A percentile compares a stretch with the other conserved stretches of the same genome.
Conservation (phyloP, 108 stramenopile genomes). For the Cylindrotheca fusiformis region DNA sequence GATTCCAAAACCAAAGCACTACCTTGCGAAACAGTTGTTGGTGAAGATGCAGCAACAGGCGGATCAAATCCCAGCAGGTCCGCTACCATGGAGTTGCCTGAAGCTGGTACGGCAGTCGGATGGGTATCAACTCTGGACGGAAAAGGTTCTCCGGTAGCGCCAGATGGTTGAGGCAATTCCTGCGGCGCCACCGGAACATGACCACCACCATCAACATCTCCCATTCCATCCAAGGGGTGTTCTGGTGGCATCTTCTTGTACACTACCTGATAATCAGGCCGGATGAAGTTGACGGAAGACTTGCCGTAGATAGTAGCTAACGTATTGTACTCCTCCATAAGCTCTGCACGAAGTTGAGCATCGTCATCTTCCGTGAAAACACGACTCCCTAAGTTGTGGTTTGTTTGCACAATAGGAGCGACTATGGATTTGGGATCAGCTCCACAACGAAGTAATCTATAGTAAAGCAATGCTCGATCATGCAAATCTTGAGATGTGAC, state of each 20-base stretch:
- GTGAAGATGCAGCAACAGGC: slow-evolving; percentile 34
- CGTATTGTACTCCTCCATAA: slow-evolving; percentile 95
- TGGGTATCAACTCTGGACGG: slow-evolving; percentile 7
- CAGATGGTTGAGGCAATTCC: slow-evolving; percentile 16
- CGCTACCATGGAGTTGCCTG: slow-evolving; percentile 16
- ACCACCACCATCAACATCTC: neutral
- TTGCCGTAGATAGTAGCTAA: slow-evolving; percentile 93
- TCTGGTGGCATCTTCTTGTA: slow-evolving; percentile 74
- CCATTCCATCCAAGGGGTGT: slow-evolving; percentile 55
- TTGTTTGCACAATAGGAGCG: slow-evolving; percentile 58
- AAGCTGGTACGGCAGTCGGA: slow-evolving; percentile 5
- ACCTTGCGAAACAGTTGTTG: slow-evolving; percentile 28
- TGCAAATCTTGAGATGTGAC: slow-evolving; percentile 92
- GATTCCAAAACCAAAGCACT: slow-evolving; percentile 51
- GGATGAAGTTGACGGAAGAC: slow-evolving; percentile 87
- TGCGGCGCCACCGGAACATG: slow-evolving; percentile 34
- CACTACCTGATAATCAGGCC: slow-evolving; percentile 73
- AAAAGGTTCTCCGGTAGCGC: slow-evolving; percentile 7
- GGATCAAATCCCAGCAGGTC: slow-evolving; percentile 73
- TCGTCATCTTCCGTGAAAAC: slow-evolving; percentile 88
- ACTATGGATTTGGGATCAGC: slow-evolving; percentile 76
- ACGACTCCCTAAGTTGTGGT: slow-evolving; percentile 10
- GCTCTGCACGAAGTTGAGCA: slow-evolving; percentile 57
- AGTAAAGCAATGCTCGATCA: slow-evolving; percentile 97
- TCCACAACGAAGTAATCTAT: slow-evolving; percentile 84